Conservation (phyloP, 371 early-diverging fungal genomes). For the Mucor saturninus region DNA sequence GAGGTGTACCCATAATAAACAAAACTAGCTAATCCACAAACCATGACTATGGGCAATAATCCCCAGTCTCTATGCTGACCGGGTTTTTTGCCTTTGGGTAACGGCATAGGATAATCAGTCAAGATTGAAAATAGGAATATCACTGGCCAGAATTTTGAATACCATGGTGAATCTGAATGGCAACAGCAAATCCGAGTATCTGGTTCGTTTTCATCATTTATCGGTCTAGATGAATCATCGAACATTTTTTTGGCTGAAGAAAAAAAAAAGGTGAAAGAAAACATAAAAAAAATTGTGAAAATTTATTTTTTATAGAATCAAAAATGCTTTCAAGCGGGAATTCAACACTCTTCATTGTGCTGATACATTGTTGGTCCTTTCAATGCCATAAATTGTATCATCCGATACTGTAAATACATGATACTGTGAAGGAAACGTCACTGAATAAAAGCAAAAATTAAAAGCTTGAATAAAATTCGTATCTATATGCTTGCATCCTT, state of each 20-base stretch:
- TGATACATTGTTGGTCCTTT: constrained; percentile 19
- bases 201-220: constrained; percentile 8
- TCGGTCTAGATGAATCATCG: background rate
- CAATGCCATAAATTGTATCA: constrained; percentile 41
- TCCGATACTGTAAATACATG: constrained; percentile 36
- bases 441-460: constrained; percentile 6
- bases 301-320: background rate
- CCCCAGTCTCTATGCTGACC: constrained; percentile 46
- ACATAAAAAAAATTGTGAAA: background rate
- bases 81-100: constrained; percentile 41
- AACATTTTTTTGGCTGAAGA: background rate
- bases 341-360: constrained; percentile 7
- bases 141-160: constrained; percentile 34
- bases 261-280: background rate
- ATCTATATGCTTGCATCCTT: background rate
- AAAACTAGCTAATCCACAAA: constrained; percentile 26
- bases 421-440: constrained; percentile 33
- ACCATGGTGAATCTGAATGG: constrained; percentile 33
- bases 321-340: background rate
- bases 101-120: constrained; percentile 40
- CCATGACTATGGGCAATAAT: constrained; percentile 35
- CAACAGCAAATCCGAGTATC: constrained; percentile 22
- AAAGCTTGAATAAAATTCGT: background rate
- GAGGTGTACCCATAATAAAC: constrained; percentile 34
- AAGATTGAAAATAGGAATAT: constrained; percentile 40